These are phyloP conservation scores for Colletotrichum gloeosporioides DNA, from an alignment of 2,329 filamentous ascomycete genomes.

Conservation along the genomic window DNA sequence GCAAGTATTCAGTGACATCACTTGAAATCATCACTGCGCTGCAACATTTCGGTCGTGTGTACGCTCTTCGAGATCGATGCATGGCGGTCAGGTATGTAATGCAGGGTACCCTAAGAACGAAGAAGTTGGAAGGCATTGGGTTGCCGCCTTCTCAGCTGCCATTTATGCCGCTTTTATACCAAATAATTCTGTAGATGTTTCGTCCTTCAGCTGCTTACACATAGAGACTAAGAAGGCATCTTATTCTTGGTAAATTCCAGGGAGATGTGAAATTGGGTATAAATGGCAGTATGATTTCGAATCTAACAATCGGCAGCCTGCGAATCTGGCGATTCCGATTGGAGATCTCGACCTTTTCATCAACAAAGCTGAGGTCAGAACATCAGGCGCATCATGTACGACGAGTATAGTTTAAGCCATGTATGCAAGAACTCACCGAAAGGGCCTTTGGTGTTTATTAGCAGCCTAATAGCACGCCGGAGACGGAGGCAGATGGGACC, in stretches of 20 bases:
- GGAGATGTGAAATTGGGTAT: neutral
- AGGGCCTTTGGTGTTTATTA: neutral
- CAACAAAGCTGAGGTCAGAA: rapidly evolving
- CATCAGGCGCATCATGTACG: neutral
- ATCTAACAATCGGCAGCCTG: neutral
- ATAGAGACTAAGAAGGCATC: neutral
- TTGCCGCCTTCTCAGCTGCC: neutral
- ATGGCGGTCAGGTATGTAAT: neutral
- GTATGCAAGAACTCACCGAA: rapidly evolving
- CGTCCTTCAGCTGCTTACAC: rapidly evolving
- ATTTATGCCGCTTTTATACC: neutral
- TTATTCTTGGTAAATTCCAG: neutral
- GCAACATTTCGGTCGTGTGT: neutral
- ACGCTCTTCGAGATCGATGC: neutral
- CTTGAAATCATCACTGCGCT: neutral
- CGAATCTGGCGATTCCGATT: neutral
- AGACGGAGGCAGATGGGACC: neutral
- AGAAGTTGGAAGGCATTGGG: neutral
- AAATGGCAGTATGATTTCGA: neutral
- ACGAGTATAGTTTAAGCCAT: rapidly evolving
- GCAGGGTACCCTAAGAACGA: neutral
- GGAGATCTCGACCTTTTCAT: neutral
- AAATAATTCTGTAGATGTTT: rapidly evolving
- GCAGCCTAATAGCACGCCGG: rapidly evolving
- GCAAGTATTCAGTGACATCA: neutral